A percentile compares a stretch with the other conserved stretches of the same genome.
Evolutionary conservation across 2,329 filamentous ascomycete species (phyloP).

Genomic region (Truncatella angustata): DNA sequence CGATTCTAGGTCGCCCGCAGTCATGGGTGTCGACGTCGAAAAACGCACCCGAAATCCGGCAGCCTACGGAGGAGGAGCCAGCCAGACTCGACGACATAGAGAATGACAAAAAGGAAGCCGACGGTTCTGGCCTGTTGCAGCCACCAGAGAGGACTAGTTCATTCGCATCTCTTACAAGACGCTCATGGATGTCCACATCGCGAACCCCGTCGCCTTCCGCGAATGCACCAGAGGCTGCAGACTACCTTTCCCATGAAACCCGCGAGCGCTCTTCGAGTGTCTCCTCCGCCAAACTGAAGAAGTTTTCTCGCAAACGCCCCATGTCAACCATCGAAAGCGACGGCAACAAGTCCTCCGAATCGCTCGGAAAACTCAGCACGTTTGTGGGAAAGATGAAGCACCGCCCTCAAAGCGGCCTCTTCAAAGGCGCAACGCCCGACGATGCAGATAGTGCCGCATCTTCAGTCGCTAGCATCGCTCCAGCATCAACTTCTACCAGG

Average conservation of each 20-base stretch:
- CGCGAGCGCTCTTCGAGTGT: slow-evolving; percentile 27
- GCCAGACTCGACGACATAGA: slow-evolving; percentile 13
- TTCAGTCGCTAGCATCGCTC: slow-evolving; percentile 43
- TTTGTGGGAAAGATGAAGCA: slow-evolving; percentile 54
- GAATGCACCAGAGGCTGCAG: slow-evolving; percentile 24
- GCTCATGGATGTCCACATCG: slow-evolving; percentile 50
- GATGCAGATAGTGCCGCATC: slow-evolving; percentile 42
- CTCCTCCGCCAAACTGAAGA: slow-evolving; percentile 29
- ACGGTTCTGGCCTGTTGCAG: slow-evolving; percentile 19
- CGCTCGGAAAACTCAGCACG: slow-evolving; percentile 28
- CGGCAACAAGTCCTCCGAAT: slow-evolving; percentile 32
- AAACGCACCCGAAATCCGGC: slow-evolving; percentile 35
- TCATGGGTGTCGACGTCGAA: slow-evolving; percentile 52
- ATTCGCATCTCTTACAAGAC: slow-evolving; percentile 49
- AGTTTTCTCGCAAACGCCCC: slow-evolving; percentile 28
- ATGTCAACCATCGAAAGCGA: slow-evolving; percentile 27
- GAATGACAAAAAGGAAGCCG: slow-evolving; percentile 10
- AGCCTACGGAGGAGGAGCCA: slow-evolving; percentile 25
- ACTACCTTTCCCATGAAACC: slow-evolving; percentile 21
- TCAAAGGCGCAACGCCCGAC: slow-evolving; percentile 30
- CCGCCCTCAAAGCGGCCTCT: slow-evolving; percentile 40
- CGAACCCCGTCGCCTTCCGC: slow-evolving; percentile 44
- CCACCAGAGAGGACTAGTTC: slow-evolving; percentile 39
- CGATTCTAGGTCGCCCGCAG: slow-evolving; percentile 47
- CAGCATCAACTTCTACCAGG: slow-evolving; percentile 36